Evolutionary conservation across 208 protist species (phyloP), one percentile per base, ranked within the genome.

Genomic region (Leishmania mexicana): DNA sequence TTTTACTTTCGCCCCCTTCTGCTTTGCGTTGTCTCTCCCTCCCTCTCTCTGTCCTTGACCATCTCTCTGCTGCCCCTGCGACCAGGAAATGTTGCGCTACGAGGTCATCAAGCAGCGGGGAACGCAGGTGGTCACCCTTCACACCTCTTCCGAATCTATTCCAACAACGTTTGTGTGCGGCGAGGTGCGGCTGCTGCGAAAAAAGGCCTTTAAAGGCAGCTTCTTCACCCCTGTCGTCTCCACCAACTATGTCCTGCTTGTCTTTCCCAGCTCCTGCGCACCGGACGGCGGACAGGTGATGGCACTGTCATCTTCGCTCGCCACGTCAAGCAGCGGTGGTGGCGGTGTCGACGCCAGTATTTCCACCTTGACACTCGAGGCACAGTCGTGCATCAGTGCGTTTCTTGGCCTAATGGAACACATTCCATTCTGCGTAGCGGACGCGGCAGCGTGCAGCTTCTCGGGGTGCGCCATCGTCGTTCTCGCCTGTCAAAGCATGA

Each of bases 191-290:
- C 79, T 98, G 17, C 75, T 95, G 47, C 92, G 95, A 35, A 75
- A 84, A 64, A 81, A 84, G 60, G 83, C 60, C n/a, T 94, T 90
- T 65, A 98, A 96, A 79, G 86, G 87, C 38, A 85, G 92, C 54
- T 90, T 94, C 60, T 92, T 98, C 51, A 89, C 90, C 8, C 95
- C 95, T 5, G 93, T 95, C 62, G 80, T 96, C 21, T 92, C 95
- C 19, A 96, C 93, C 54, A 87, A 81, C 42, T 80, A 90, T 40
- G 80, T 94, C 28, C 84, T 96, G 40, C 73, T 98, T 3, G 38
- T 94, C 31, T 95, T 96, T 73, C 95, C 92, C 10, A 81, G 78
- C 71, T 85, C 81, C 21, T 83, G 80, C 53, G 68, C 72, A 1
- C 74, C 80, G 19, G 57, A 31, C 7, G 73, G n/a, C 24, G 35